Conservation (phyloP, 2,329 filamentous ascomycete species). For the Stenocarpella maydis region DNA sequence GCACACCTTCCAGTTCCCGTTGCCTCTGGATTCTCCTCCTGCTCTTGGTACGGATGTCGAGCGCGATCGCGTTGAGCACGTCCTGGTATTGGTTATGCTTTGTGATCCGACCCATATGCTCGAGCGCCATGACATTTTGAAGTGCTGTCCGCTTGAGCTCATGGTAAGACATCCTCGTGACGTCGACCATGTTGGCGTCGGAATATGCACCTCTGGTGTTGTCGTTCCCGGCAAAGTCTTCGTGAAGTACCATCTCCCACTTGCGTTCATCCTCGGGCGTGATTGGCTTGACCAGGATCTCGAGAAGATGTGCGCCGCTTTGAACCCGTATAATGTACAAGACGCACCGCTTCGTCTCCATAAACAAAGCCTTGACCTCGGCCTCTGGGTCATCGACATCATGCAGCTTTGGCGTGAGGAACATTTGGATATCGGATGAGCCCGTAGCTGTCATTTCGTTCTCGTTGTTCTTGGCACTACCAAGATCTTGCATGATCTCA, state of each 20-base stretch:
- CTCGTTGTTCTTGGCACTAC: slow-evolving; percentile 96
- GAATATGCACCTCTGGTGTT: slow-evolving; percentile 86
- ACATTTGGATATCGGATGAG: slow-evolving; percentile 89
- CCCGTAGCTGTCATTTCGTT: slow-evolving; percentile 89
- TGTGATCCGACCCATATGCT: slow-evolving; percentile 88
- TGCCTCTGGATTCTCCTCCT: slow-evolving; percentile 89
- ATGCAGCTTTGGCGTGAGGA: slow-evolving; percentile 87
- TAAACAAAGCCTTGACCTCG: slow-evolving; percentile 90
- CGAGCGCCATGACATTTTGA: slow-evolving; percentile 91
- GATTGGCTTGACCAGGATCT: slow-evolving; percentile 93
- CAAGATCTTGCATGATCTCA: slow-evolving; percentile 91
- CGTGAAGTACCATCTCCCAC: slow-evolving; percentile 82
- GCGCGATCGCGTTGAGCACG: slow-evolving; percentile 94
- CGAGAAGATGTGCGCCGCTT: slow-evolving; percentile 88
- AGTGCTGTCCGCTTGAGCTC: slow-evolving; percentile 92
- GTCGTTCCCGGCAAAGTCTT: slow-evolving; percentile 77
- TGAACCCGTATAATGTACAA: slow-evolving; percentile 98
- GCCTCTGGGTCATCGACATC: slow-evolving; percentile 93
- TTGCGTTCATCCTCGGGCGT: slow-evolving; percentile 86
- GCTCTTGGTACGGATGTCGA: slow-evolving; percentile 97
- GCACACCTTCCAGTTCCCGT: slow-evolving; percentile 86
- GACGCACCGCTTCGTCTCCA: slow-evolving; percentile 97
- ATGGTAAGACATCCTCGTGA: slow-evolving; percentile 87
- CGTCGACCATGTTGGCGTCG: slow-evolving; percentile 87
- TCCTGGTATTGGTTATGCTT: slow-evolving; percentile 94